phyloP scores from a whole-genome alignment of 2,329 filamentous ascomycete species.

The Epicoccum sorghinum region DNA sequence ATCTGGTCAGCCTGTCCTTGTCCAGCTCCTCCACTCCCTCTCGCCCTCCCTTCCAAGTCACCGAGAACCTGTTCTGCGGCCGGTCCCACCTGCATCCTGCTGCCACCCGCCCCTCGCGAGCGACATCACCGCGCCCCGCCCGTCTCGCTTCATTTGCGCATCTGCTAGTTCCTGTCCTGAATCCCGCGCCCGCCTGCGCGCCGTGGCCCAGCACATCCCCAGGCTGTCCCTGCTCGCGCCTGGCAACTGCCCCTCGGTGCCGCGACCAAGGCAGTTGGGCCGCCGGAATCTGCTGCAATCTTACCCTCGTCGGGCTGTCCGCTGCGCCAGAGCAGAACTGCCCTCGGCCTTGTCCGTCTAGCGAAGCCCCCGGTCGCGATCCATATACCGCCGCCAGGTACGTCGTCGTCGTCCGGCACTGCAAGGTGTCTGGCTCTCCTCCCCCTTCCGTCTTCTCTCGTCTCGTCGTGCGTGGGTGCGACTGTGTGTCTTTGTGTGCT shows the following conservation, averaged over 20 bases:
- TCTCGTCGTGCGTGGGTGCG: neutral
- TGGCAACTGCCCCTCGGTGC: neutral
- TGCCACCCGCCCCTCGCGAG: constrained; percentile 2
- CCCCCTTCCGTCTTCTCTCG: neutral
- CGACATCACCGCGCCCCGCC: constrained; percentile 7
- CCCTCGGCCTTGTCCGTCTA: neutral
- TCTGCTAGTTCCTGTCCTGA: constrained; percentile 16
- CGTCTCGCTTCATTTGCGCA: constrained; percentile 11
- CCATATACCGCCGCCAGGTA: constrained; percentile 37
- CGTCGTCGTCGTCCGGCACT: constrained; percentile 34
- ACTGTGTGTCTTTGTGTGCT: neutral
- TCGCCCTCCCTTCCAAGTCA: neutral
- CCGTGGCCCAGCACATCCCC: constrained; percentile 15
- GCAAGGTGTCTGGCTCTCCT: constrained; percentile 31
- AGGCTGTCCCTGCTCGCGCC: constrained; percentile 22
- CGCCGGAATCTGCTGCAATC: constrained; percentile 8
- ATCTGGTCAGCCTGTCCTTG: neutral
- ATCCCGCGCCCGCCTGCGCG: constrained; percentile 7
- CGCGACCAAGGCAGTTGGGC: constrained; percentile 13
- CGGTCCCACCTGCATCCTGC: neutral
- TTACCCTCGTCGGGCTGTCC: neutral
- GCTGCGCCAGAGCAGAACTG: neutral
- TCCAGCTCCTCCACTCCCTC: neutral
- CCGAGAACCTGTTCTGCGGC: constrained; percentile 10
- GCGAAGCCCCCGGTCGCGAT: constrained; percentile 1